These are phyloP conservation scores for Suillus ampliporus DNA, from an alignment of 768 basidiomycete species.

Conservation along the genomic window DNA sequence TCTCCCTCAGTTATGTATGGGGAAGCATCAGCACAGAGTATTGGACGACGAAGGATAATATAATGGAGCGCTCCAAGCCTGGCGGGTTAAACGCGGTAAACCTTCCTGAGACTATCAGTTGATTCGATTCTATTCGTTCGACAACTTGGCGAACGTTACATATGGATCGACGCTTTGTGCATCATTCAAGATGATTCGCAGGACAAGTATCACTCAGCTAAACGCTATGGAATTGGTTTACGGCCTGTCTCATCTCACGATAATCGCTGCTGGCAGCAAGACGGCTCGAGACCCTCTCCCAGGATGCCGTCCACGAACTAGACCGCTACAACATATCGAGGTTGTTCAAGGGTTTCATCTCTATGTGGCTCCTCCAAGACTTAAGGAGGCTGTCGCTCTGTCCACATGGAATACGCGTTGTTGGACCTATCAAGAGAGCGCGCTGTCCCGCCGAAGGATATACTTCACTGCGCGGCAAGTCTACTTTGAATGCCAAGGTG, in stretches of 20 bases:
- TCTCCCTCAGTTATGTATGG: conserved; percentile 15
- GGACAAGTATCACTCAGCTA: conserved; percentile 25
- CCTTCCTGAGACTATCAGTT: conserved; percentile 22
- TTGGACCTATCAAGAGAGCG: conserved; percentile 29
- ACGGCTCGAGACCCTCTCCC: conserved; percentile 18
- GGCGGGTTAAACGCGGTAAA: conserved; percentile 14
- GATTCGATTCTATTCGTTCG: conserved; percentile 27
- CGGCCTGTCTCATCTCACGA: conserved; percentile 20
- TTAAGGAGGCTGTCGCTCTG: background rate
- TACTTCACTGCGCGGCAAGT: conserved; percentile 28
- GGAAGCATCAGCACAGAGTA: conserved; percentile 3
- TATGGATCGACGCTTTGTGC: conserved; percentile 33
- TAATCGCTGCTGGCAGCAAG: conserved; percentile 25
- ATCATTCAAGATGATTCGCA: conserved; percentile 28
- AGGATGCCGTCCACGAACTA: conserved; percentile 18
- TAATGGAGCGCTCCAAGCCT: background rate
- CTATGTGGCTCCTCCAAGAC: conserved; percentile 20
- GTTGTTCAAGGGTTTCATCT: conserved; percentile 28
- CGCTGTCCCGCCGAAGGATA: conserved; percentile 27
- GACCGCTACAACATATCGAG: conserved; percentile 18
- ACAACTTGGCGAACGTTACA: conserved; percentile 25
- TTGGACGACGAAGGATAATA: conserved; percentile 12
- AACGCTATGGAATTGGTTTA: conserved; percentile 26
- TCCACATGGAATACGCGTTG: conserved; percentile 26
- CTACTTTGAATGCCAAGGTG: conserved; percentile 26